Evolutionary conservation across 1,284 basidiomycete species (phyloP).

Genomic region (Psilocybe mexicana): DNA sequence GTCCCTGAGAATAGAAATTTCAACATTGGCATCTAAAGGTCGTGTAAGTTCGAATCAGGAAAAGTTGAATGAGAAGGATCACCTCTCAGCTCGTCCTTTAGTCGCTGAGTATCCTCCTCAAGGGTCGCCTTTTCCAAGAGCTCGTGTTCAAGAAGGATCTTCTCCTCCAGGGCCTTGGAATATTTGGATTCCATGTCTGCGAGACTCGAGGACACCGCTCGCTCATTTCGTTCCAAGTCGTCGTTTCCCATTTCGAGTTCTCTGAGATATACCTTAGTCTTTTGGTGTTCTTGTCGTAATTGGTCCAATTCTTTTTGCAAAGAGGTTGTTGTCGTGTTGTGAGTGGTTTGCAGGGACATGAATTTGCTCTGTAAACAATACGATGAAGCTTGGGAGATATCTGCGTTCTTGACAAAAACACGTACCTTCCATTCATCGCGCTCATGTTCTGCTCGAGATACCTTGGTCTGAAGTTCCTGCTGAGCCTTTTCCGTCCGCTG

Average conservation of each 20-base stretch:
- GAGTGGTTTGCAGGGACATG: constrained; percentile 84
- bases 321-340: constrained; percentile 85
- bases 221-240: constrained; percentile 89
- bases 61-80: constrained; percentile 19
- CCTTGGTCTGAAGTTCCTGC: constrained; percentile 77
- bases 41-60: constrained; percentile 18
- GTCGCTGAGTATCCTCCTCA: constrained; percentile 90
- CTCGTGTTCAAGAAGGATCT: constrained; percentile 96
- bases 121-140: constrained; percentile 88
- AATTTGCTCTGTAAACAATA: constrained; percentile 69
- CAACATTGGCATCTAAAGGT: constrained; percentile 76
- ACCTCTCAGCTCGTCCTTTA: constrained; percentile 95
- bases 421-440: constrained; percentile 92
- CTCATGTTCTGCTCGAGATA: constrained; percentile 74
- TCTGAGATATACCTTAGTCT: constrained; percentile 77
- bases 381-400: constrained; percentile 9
- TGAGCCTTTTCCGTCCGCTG: constrained; percentile 86
- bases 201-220: constrained; percentile 88
- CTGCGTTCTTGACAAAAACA: constrained; percentile 6
- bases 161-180: constrained; percentile 91
- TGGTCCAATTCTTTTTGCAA: constrained; percentile 89
- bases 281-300: constrained; percentile 78
- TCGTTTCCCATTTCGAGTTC: constrained; percentile 97
- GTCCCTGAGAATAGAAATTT: constrained; percentile 81
- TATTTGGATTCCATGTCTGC: constrained; percentile 92